Evolutionary conservation across 2,329 filamentous ascomycete species (phyloP), one percentile per base, ranked within the genome.

Genomic region (Zymoseptoria tritici): DNA sequence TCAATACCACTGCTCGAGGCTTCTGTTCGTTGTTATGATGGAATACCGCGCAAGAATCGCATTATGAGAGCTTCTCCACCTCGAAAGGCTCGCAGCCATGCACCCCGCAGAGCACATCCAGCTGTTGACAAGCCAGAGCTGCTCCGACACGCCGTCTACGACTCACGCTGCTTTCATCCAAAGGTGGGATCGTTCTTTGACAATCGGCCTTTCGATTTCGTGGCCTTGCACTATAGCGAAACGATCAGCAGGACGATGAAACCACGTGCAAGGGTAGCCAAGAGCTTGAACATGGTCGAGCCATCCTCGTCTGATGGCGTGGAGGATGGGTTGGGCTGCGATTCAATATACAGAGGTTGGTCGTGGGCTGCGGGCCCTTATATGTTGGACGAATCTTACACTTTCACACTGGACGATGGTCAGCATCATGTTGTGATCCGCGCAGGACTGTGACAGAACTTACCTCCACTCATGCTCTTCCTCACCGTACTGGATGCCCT

Each of bases 401-500:
- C 16, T 29, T 53, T 53, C 52, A 53, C 52, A 53, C 52, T 53
- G 22, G 16, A 29, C 36, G 29, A 53, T 31, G 13, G 52, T 53
- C 26, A 53, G 52, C 52, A 53, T 29, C 29, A 24, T 4, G 26
- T 29, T 53, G 29, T 52, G 16, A 24, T 53, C 16, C 36, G 36
- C 36, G 52, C 8, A 29, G n/a, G 52, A 22, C 22, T 16, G 6
- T 19, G 52, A 53, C 20, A 53, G 49, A 51, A 62, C 64, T 62
- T 52, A 64, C 64, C 92, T 97, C 94, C 94, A 99, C 66, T 87
- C 83, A 74, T 97, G 91, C 73, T 90, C 84, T 76, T 93, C 89
- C 65, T 97, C 92, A 64, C 94, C 94, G 73, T 97, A 97, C 79
- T 97, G 93, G 67, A 95, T 92, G 26, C 80, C 87, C 79, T 96